Base-by-base conservation (phyloP, 164 flowering plant genomes). In the Warburgia ugandensis region DNA sequence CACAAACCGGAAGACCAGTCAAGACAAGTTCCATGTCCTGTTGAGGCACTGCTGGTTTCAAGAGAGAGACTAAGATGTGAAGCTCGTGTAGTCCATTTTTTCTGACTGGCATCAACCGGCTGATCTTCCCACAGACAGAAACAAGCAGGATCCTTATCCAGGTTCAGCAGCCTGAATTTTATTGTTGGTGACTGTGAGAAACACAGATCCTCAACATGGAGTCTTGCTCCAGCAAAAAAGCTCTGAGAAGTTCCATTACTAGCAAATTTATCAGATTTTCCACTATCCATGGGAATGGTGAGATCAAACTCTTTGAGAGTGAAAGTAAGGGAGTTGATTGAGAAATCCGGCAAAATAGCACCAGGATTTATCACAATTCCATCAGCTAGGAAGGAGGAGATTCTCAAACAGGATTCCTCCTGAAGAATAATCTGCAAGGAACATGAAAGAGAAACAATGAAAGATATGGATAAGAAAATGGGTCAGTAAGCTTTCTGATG, bases 111-210 rank as follows among this genome's bases (percentile, higher is more conserved):
- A 74, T 92, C 98, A 59, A 86, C 56, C 10, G 98, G 96, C 68
- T 92, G 98, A 65, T 42, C 81, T 47, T 81, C 75, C 98, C 98
- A 92, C 20, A 92, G 76, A 74, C 75, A 73, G 65, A 83, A 92
- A 67, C 98, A 92, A 59, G 94, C 95, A 66, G 98, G 91, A 69
- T 92, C 98, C 63, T 85, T 88, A 46, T 88, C 96, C 63, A 92
- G 74, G 58, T 86, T 77, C 51, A 92, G 77, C 52, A 80, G 58
- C 59, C 50, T 63, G 51, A 83, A 70, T 55, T 71, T 81, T 47
- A 83, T 42, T 10, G 61, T 58, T 26, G 99, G 94, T 29, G 86
- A 76, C 51, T 85, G 81, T 5, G 74, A 67, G 52, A 85, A 68
- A 55, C 69, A 64, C 40, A 92, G 48, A 53, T 79, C 69, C 62